phyloP scores from a whole-genome alignment of 495 filamentous ascomycete genomes.

The Tuber borchii region DNA sequence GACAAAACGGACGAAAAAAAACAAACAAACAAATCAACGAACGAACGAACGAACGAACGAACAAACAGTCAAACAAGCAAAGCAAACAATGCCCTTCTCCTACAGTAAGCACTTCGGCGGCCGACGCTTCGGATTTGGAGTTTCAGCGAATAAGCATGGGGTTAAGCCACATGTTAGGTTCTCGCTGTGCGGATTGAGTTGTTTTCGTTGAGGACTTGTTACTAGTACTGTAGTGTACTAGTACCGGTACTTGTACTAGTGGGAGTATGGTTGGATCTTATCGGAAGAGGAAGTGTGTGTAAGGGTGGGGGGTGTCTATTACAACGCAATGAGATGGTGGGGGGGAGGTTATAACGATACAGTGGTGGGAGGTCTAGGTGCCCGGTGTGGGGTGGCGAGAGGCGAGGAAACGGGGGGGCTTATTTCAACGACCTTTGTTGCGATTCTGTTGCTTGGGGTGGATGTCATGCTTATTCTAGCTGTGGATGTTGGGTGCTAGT shows the following conservation, averaged over 20 bases:
- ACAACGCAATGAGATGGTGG: too few species aligned
- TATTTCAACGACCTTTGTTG: not conserved
- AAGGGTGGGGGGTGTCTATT: too few species aligned
- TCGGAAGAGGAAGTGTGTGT: too few species aligned
- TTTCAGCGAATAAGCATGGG: constrained; percentile 36
- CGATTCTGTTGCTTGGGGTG: not conserved
- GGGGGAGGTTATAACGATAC: not conserved
- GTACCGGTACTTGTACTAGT: too few species aligned
- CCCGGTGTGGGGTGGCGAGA: not conserved
- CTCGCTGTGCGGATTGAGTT: constrained; percentile 36
- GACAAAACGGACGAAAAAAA: not conserved
- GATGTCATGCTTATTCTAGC: not conserved
- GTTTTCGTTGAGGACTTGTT: constrained; percentile 31
- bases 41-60: too few species aligned
- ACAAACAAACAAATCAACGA: not conserved
- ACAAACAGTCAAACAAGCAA: not conserved
- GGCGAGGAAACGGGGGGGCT: not conserved
- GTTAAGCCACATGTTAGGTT: constrained; percentile 36
- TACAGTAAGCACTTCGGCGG: constrained; percentile 34
- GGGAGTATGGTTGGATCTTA: too few species aligned
- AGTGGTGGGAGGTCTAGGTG: not conserved
- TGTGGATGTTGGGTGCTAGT: not conserved
- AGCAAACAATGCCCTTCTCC: constrained; percentile 30
- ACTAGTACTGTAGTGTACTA: too few species aligned
- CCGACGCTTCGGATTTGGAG: constrained; percentile 31